Evolutionary conservation across 2,329 filamentous ascomycete genomes (phyloP).

Genomic region (Diaporthe caulivora): DNA sequence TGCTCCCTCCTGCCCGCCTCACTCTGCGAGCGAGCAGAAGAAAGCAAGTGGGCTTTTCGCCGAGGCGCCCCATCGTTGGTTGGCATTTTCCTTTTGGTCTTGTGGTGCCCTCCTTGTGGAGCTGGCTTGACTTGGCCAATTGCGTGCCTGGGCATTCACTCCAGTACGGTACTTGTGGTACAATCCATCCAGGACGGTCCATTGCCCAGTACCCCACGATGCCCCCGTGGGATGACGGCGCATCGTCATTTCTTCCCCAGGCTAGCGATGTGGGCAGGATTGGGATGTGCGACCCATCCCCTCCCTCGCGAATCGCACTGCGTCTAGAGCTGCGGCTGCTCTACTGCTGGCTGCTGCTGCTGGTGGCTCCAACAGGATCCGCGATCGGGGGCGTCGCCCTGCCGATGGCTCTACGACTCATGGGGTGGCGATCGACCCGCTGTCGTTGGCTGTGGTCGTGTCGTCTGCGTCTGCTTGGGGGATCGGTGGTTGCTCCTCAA

Average conservation of each 20-base stretch:
- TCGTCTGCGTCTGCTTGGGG: not conserved
- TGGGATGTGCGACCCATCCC: not conserved
- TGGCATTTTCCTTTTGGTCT: not conserved
- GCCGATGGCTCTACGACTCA: conserved; percentile 16
- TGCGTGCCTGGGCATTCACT: not conserved
- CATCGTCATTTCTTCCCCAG: conserved; percentile 35
- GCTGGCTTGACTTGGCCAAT: conserved; percentile 17
- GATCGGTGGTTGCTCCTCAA: not conserved
- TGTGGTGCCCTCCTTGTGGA: not conserved
- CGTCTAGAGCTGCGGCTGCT: not conserved
- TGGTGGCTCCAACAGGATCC: not conserved
- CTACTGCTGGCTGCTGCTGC: too few relatives aligned
- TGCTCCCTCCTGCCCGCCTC: conserved; percentile 26
- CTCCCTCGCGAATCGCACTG: not conserved
- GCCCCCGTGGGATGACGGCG: conserved; percentile 1
- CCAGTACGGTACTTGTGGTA: not conserved
- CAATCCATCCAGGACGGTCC: not conserved
- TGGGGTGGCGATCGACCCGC: conserved; percentile 15
- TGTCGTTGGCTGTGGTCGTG: conserved; percentile 12
- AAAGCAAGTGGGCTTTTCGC: not conserved
- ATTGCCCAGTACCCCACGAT: conserved; percentile 27
- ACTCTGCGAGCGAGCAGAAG: not conserved
- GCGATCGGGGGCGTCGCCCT: conserved; percentile 8
- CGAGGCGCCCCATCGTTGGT: conserved; percentile 1
- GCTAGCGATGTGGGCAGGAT: not conserved